Base-by-base conservation (phyloP, 805 yeast species). In the Trichomonascus vanleenenianus region DNA sequence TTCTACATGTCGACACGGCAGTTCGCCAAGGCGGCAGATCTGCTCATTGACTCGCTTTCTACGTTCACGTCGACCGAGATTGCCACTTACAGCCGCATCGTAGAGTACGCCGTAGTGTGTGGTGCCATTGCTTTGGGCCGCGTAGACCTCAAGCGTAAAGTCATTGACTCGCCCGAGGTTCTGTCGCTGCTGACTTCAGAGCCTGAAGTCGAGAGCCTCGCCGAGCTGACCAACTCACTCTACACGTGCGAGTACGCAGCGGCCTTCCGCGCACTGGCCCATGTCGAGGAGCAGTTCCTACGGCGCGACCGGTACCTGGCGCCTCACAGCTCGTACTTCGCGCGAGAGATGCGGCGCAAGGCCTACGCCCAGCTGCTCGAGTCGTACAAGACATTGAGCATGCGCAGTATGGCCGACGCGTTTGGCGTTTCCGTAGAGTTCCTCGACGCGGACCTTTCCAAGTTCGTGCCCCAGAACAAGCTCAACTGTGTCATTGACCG, bases 51-150 rank as follows among this genome's bases (percentile, higher is more conserved):
- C 63, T 83, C 95, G 8, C 74, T 93, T 63, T 88, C 97, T 8
- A 93, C 98, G 2, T 93, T 93, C 67, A 91, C 97, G 1, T 85
- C 96, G 12, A 81, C 87, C 2, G 98, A 93, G 63, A 70, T 93
- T 51, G 76, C 95, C 44, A 76, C 86, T 2, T 93, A 93, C 67
- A 95, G 87, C 59, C 83, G 85, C 60, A 82, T 93, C 50, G 97
- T 94, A 2, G 83, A 80, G 44, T 89, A 83, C 58, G 89, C 97
- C 2, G 77, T 88, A 30, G 76, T 89, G 12, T 78, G 94, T n/a
- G 97, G 97, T 34, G 81, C 87, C 1, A 73, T 91, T 48, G 68
- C 91, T 1, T 74, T 93, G 50, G 85, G 78, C 53, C 80, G 98
- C 60, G 85, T 81, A 10, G 93, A 87, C 51, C 70, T 93, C 56